Evolutionary conservation across 2,329 filamentous ascomycete genomes (phyloP).

Genomic region (Xylariaceae sp.): DNA sequence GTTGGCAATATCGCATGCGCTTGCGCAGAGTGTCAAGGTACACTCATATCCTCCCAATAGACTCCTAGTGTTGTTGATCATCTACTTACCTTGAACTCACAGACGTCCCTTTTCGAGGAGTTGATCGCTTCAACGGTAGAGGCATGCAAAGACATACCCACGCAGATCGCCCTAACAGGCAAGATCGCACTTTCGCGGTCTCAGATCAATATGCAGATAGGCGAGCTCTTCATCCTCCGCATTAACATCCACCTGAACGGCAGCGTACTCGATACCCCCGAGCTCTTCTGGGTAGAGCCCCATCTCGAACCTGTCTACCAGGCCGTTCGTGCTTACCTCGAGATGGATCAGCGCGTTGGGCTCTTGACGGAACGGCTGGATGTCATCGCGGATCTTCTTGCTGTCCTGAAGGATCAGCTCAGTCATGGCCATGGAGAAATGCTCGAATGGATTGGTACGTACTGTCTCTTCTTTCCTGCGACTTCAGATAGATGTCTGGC

Average conservation of each 20-base stretch:
- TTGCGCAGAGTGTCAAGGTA: conserved; percentile 93
- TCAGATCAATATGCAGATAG: conserved; percentile 99
- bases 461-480: not conserved
- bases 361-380: conserved; percentile 85
- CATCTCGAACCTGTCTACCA: conserved; percentile 95
- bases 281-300: conserved; percentile 97
- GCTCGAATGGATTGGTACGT: conserved; percentile 81
- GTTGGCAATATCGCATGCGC: conserved; percentile 89
- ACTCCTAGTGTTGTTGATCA: not conserved
- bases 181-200: conserved; percentile 83
- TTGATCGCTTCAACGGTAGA: conserved; percentile 91
- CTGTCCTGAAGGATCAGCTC: conserved; percentile 91
- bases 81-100: conserved; percentile 2
- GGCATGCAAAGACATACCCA: conserved; percentile 86
- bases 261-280: conserved; percentile 91
- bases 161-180: conserved; percentile 87
- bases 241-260: conserved; percentile 99
- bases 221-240: conserved; percentile 92
- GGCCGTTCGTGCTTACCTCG: conserved; percentile 89
- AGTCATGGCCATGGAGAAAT: conserved; percentile 90
- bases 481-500: not conserved
- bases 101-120: conserved; percentile 95
- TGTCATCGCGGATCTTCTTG: conserved; percentile 88
- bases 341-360: conserved; percentile 94
- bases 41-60: not conserved